Conservation (phyloP, 495 filamentous ascomycete genomes). For the Penicillium odoratum region DNA sequence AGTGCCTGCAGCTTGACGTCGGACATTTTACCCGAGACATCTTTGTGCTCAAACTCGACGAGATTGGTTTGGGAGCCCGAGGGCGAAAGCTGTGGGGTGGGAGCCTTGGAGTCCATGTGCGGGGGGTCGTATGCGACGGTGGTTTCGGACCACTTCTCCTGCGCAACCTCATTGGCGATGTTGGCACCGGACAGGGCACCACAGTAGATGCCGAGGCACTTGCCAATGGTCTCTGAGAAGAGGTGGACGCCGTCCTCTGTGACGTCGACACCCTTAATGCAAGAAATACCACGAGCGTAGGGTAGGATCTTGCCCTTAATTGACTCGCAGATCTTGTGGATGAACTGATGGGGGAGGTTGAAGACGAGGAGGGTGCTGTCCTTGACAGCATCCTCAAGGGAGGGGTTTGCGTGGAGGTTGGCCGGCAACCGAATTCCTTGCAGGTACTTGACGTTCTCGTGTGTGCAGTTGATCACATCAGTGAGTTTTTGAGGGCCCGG, state of each 20-base stretch:
- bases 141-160: conserved; percentile 94
- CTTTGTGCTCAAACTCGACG: conserved; percentile 62
- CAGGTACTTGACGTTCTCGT: conserved; percentile 99
- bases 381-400: conserved; percentile 75
- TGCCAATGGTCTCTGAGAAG: conserved; percentile 93
- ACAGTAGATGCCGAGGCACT: conserved; percentile 90
- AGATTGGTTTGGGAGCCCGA: conserved; percentile 60
- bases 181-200: conserved; percentile 96
- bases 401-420: conserved; percentile 89
- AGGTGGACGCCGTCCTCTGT: conserved; percentile 76
- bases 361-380: conserved; percentile 88
- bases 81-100: conserved; percentile 60
- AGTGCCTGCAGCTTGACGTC: conserved; percentile 68
- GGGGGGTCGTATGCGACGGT: conserved; percentile 96
- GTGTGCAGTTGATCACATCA: conserved; percentile 80
- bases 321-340: conserved; percentile 79
- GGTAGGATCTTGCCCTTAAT: conserved; percentile 87
- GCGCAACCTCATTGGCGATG: conserved; percentile 92
- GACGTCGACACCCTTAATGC: conserved; percentile 97
- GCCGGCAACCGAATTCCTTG: conserved; percentile 77
- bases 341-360: conserved; percentile 98
- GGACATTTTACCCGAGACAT: conserved; percentile 59
- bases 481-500: conserved; percentile 81
- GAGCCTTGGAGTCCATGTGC: conserved; percentile 70
- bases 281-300: conserved; percentile 90